Evolutionary conservation across 2,329 filamentous ascomycete genomes (phyloP).

Genomic region (Aspergillus aculeatinus): DNA sequence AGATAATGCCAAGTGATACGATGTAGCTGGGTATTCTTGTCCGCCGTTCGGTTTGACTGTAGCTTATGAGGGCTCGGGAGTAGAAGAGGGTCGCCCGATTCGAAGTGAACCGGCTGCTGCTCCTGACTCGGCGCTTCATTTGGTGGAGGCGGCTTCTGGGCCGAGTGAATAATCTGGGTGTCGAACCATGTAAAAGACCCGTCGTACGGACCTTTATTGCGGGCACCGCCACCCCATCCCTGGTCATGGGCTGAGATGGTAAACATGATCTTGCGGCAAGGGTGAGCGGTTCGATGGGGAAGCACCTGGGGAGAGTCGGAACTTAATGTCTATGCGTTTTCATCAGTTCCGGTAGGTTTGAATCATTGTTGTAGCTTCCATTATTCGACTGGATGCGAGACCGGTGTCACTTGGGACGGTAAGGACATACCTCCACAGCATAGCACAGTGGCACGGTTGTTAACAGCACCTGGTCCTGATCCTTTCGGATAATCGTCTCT

Average conservation of each 20-base stretch:
- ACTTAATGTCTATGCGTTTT: slow-evolving; percentile 13
- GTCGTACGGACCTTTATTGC: slow-evolving; percentile 25
- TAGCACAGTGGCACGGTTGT: slow-evolving; percentile 40
- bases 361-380: not conserved
- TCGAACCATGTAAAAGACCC: slow-evolving; percentile 43
- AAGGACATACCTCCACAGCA: slow-evolving; percentile 26
- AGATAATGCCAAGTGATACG: slow-evolving; percentile 38
- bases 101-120: slow-evolving; percentile 20
- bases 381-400: not conserved
- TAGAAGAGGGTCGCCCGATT: slow-evolving; percentile 27
- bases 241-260: slow-evolving; percentile 38
- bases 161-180: slow-evolving; percentile 29
- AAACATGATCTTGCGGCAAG: slow-evolving; percentile 42
- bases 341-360: not conserved
- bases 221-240: slow-evolving; percentile 28
- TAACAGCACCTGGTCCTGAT: slow-evolving; percentile 35
- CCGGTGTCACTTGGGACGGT: not conserved
- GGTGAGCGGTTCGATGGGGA: slow-evolving; percentile 36
- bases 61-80: slow-evolving; percentile 30
- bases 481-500: slow-evolving; percentile 27
- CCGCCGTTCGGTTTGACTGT: slow-evolving; percentile 32
- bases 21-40: slow-evolving; percentile 22
- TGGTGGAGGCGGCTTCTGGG: slow-evolving; percentile 21
- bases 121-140: slow-evolving; percentile 18
- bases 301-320: slow-evolving; percentile 24